These are phyloP conservation scores for Trichosanthes cucumerina DNA, from an alignment of 306 rosid species.

Conservation along the genomic window DNA sequence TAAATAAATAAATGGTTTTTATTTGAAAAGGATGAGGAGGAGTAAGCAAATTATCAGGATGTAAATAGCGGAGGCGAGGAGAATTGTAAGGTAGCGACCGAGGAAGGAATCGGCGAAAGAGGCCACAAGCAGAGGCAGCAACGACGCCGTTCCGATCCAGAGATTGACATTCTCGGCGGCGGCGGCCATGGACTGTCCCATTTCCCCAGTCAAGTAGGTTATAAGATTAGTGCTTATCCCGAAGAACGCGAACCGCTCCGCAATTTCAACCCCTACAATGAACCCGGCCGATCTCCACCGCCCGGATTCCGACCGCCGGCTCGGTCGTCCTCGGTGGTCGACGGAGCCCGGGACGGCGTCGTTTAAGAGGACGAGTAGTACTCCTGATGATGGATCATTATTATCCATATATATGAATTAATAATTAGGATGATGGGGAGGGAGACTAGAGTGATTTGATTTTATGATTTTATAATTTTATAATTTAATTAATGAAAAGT, in stretches of 20 bases:
- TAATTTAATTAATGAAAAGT: no score
- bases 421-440: no score
- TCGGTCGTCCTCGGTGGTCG: background rate
- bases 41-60: no score
- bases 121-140: slow-evolving; percentile 30
- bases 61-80: slow-evolving; percentile 24
- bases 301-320: background rate
- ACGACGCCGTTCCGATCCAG: slow-evolving; percentile 24
- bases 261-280: slow-evolving; percentile 24
- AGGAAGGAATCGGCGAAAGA: slow-evolving; percentile 31
- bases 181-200: slow-evolving; percentile 29
- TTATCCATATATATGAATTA: no score
- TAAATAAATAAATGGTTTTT: no score
- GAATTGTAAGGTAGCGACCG: slow-evolving; percentile 31
- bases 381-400: no score
- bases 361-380: no score
- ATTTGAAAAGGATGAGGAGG: no score
- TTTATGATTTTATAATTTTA: no score
- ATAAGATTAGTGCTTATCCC: slow-evolving; percentile 28
- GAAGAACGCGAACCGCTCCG: slow-evolving; percentile 32
- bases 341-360: background rate
- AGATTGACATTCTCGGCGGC: slow-evolving; percentile 27
- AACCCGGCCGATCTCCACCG: background rate
- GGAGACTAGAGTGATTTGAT: no score
- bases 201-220: slow-evolving; percentile 21